Conservation (phyloP, 306 rosid genomes). For the Oxytropis ochrocephala region DNA sequence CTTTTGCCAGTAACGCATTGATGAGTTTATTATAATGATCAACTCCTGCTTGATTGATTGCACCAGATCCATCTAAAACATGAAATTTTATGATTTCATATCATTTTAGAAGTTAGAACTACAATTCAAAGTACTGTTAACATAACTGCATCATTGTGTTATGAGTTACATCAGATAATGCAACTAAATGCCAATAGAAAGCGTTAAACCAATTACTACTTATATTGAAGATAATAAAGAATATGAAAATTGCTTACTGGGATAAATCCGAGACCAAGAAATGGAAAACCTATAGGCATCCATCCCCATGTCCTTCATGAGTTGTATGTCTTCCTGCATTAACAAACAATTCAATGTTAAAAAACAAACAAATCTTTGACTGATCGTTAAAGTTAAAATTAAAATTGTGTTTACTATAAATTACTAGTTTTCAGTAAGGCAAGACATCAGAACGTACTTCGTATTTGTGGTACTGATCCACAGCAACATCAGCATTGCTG, state of each 20-base stretch:
- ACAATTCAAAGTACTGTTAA: background rate
- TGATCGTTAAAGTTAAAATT: background rate
- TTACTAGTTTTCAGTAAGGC: background rate
- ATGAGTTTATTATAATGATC: constrained; percentile 84
- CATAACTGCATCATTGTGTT: background rate
- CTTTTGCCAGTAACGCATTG: constrained; percentile 67
- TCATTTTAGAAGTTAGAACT: background rate
- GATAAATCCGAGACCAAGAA: constrained; percentile 86
- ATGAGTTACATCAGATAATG: background rate
- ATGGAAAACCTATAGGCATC: constrained; percentile 91
- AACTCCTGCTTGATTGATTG: constrained; percentile 71
- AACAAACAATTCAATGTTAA: background rate
- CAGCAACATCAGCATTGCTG: constrained; percentile 82
- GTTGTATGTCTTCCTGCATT: constrained; percentile 66
- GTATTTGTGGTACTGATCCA: constrained; percentile 72
- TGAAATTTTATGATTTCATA: constrained; percentile 7
- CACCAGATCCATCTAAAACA: constrained; percentile 63
- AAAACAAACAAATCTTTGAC: background rate
- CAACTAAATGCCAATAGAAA: background rate
- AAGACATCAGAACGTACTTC: constrained; percentile 33
- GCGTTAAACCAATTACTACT: background rate
- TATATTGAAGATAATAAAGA: background rate
- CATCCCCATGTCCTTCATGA: constrained; percentile 86
- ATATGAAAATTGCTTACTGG: constrained; percentile 42
- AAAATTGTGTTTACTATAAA: too few species aligned